A percentile compares a stretch with the other conserved stretches of the same genome.
Conservation (phyloP, 495 filamentous ascomycete species). For the Hypoxylon lenormandii region DNA sequence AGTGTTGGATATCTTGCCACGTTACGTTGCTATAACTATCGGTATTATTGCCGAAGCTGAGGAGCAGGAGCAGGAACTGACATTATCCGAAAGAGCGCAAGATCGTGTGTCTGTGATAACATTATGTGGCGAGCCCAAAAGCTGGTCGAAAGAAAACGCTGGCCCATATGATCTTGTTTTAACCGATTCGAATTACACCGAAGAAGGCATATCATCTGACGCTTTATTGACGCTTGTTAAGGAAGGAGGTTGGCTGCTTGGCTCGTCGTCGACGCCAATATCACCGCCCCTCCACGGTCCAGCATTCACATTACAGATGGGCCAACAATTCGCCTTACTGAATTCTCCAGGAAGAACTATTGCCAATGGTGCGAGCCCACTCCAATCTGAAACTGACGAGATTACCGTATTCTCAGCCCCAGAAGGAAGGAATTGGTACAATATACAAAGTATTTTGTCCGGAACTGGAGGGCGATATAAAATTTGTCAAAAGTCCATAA, state of each 20-base stretch:
- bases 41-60: constrained; percentile 6
- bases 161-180: constrained; percentile 30
- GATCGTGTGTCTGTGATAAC: constrained; percentile 9
- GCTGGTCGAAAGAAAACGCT: constrained; percentile 4
- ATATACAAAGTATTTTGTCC: constrained; percentile 5
- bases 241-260: constrained; percentile 31
- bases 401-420: constrained; percentile 5
- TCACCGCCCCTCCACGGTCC: not conserved
- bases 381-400: not conserved
- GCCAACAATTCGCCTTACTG: constrained; percentile 12
- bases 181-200: not conserved
- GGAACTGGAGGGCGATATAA: not conserved
- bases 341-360: constrained; percentile 2
- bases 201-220: not conserved
- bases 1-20: constrained; percentile 10
- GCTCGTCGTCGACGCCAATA: constrained; percentile 4
- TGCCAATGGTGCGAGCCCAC: not conserved
- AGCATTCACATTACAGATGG: constrained; percentile 19
- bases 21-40: constrained; percentile 9
- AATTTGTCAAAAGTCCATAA: constrained; percentile 14
- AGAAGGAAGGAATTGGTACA: constrained; percentile 4
- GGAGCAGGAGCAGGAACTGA: not conserved
- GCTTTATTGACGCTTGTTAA: constrained; percentile 11
- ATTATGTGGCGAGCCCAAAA: constrained; percentile 7
- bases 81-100: constrained; percentile 12